Percentiles rank a stretch among this genome's conserved stretches.
phyloP scores from a whole-genome alignment of 306 rosid genomes.

The Psophocarpus tetragonolobus region DNA sequence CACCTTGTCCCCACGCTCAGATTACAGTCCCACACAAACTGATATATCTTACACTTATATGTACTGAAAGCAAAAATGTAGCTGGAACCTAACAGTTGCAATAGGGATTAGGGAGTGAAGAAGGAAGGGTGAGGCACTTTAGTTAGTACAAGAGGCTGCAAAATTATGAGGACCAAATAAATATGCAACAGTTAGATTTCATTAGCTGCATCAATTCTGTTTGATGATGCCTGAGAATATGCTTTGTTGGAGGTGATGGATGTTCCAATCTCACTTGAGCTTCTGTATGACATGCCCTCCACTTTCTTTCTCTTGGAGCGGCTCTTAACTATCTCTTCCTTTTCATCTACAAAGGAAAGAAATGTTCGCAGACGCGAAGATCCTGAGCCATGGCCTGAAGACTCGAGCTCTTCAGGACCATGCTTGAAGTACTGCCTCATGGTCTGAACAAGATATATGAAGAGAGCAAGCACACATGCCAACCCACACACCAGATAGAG shows the following conservation, averaged over 20 bases:
- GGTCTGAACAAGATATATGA: slow-evolving; percentile 57
- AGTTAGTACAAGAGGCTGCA: slow-evolving; percentile 14
- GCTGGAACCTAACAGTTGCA: slow-evolving; percentile 11
- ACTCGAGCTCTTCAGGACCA: slow-evolving; percentile 35
- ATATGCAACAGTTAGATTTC: slow-evolving; percentile 27
- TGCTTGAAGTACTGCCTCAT: slow-evolving; percentile 66
- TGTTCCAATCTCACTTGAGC: slow-evolving; percentile 47
- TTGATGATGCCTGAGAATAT: slow-evolving; percentile 33
- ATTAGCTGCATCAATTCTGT: slow-evolving; percentile 30
- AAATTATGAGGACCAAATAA: background rate
- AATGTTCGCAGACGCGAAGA: slow-evolving; percentile 60
- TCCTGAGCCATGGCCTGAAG: slow-evolving; percentile 40
- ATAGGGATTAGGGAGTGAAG: background rate
- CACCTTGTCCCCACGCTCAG: background rate
- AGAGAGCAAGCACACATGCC: slow-evolving; percentile 78
- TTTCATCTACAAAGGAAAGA: slow-evolving; percentile 74
- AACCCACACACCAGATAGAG: slow-evolving; percentile 70
- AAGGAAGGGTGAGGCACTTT: background rate
- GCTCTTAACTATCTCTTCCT: slow-evolving; percentile 54
- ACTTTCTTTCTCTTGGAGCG: slow-evolving; percentile 59
- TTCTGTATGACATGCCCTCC: slow-evolving; percentile 54
- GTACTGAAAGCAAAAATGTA: slow-evolving; percentile 2
- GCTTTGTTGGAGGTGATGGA: slow-evolving; percentile 39
- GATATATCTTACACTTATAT: slow-evolving; percentile 18
- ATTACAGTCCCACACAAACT: background rate